Base-by-base conservation (phyloP, 495 filamentous ascomycete species). In the Lasiosphaeria miniovina region DNA sequence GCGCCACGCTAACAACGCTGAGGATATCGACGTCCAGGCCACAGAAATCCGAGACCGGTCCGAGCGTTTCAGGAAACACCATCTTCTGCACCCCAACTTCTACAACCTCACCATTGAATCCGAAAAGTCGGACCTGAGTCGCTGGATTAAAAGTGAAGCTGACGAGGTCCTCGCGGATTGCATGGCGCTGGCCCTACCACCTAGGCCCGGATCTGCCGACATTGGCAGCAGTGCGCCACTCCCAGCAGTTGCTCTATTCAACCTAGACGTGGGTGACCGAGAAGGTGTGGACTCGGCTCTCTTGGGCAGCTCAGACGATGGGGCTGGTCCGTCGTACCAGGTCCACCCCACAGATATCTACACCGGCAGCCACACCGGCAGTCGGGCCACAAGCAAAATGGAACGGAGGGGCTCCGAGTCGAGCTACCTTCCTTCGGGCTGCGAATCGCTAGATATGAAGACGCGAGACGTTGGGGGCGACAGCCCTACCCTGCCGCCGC, bases 61-160 rank as follows among this genome's bases (percentile, higher is more conserved):
- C 17, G 88, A 90, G 52, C 77, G 75, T 36, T 90, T 88, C 67
- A 77, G 86, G 14, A 80, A 84, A 67, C 76, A 81, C 10, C 88
- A 91, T 71, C 73, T 86, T 2, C 69, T 91, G 24, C 88, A 91
- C 65, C 85, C 87, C 6, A 90, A 90, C 64, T 91, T 91, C 72
- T 87, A 86, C 68, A 82, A 77, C 12, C 74, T 84, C 35, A 90
- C 88, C 0, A 78, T 86, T 55, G 88, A 91, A 57, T 83, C 86
- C 12, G 88, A 91, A 71, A 79, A 90, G 56, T 84, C 73, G 4
- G 87, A 91, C 62, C 74, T 82, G 59, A 86, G 82, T 51, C 84
- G 87, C 54, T 91, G 85, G 84, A 78, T 89, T 63, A 88, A 85
- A 62, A 85, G 83, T 59, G 88, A 90, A 61, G 81, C 86, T 4